Base-by-base conservation (phyloP, 306 rosid genomes). In the Mimosa pudica region DNA sequence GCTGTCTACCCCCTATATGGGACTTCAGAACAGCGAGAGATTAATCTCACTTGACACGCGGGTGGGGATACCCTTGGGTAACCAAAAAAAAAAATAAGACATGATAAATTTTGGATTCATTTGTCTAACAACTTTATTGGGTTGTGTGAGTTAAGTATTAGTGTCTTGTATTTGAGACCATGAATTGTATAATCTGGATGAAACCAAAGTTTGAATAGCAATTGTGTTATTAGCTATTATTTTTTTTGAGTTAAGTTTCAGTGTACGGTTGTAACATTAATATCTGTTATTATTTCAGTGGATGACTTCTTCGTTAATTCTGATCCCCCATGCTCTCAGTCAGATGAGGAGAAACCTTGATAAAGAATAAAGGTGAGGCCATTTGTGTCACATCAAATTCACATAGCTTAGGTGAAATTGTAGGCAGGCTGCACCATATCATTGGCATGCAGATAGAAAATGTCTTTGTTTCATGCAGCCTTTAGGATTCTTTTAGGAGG, bases 281-380 rank as follows among this genome's bases (percentile, higher is more conserved):
- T 36, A n/a, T 60, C 76, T 70, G 63, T 45, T 10, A 77, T 72
- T 7, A 52, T 89, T 85, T 81, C 97, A 87, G 97, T 92, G 86
- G 99, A 91, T 87, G 99, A 96, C 88, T 96, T 91, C 93, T 93
- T 96, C 82, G 99, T 87, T 60, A 94, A 91, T 82, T 90, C 99
- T 2, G 98, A 90, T 44, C 97, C 91, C 11, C 90, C 88, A 32
- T 81, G 90, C 83, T 87, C 91, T 54, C 98, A 91, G 75, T 91
- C 98, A 36, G 99, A 96, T 1, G 99, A 93, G 82, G 98, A 96
- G 85, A 95, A 79, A 85, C 77, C 96, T 71, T 88, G 84, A 79
- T 88, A 86, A 79, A 65, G 86, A 80, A 65, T 52, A 32, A 81
- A 87, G 89, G 87, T 38, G 84, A 73, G 85, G 77, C 77, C 52